Evolutionary conservation across 1,139 yeast genomes (phyloP).

Genomic region (Geotrichum histeridarum): DNA sequence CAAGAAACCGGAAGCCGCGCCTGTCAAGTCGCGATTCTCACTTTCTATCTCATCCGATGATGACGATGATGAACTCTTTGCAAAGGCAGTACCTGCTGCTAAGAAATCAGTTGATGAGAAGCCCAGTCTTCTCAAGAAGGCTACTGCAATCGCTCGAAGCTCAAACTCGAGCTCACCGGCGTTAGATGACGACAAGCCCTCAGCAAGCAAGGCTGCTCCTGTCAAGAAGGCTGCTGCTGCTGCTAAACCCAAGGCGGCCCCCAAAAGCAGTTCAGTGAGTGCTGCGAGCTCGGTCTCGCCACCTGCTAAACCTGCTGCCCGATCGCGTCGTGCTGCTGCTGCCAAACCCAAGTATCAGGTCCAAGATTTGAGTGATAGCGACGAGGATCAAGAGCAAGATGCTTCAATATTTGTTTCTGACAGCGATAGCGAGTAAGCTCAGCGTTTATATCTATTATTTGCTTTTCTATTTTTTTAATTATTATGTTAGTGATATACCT

Average conservation of each 20-base stretch:
- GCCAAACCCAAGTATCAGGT: constrained; percentile 11
- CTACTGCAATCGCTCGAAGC: too few species aligned
- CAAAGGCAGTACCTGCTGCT: neutral
- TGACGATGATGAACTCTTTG: constrained; percentile 13
- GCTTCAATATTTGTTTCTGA: neutral
- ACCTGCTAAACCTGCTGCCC: neutral
- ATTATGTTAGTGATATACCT: neutral
- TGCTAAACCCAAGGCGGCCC: neutral
- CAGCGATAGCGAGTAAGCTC: neutral
- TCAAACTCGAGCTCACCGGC: too few species aligned
- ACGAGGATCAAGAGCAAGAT: constrained; percentile 4
- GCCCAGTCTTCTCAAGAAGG: neutral
- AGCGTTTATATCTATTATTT: neutral
- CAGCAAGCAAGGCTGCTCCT: neutral
- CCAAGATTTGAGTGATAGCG: constrained; percentile 2
- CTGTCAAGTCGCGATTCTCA: constrained; percentile 15
- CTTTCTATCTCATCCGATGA: constrained; percentile 16
- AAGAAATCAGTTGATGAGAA: neutral
- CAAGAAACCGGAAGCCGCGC: constrained; percentile 1
- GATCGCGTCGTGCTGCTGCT: constrained; percentile 13
- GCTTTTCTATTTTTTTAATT: neutral
- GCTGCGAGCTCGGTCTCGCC: neutral
- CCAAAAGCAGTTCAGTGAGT: neutral
- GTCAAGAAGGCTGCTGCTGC: neutral
- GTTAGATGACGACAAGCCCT: too few species aligned